Evolutionary conservation across 2,329 filamentous ascomycete species (phyloP).

Genomic region (Sporothrix protearum): DNA sequence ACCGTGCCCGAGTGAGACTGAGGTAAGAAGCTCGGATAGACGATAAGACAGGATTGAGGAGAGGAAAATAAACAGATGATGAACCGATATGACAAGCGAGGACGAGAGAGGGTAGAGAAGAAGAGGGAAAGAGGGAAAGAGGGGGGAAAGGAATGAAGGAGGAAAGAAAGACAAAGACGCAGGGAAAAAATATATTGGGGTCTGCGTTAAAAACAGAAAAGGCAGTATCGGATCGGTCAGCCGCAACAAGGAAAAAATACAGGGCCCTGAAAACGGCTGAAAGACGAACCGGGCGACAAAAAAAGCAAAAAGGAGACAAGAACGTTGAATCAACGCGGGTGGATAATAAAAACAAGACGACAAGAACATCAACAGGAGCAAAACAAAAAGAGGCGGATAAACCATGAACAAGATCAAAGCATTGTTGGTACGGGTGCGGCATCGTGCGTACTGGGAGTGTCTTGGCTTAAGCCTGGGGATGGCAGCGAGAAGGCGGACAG

Average conservation of each 20-base stretch:
- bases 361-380: neutral
- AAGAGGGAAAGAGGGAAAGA: neutral
- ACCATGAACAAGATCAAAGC: neutral
- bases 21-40: neutral
- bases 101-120: neutral
- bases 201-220: neutral
- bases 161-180: slow-evolving; percentile 1
- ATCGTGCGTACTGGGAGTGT: slow-evolving; percentile 27
- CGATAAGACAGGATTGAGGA: neutral
- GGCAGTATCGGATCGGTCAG: slow-evolving; percentile 14
- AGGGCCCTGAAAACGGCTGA: neutral
- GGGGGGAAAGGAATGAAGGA: neutral
- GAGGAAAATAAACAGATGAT: too few relatives aligned
- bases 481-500: slow-evolving; percentile 24
- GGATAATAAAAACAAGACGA: neutral
- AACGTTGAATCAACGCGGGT: neutral
- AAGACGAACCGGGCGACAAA: neutral
- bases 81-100: too few relatives aligned
- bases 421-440: neutral
- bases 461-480: slow-evolving; percentile 22
- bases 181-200: neutral
- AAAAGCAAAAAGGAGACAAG: neutral
- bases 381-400: neutral
- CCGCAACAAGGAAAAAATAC: neutral
- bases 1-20: neutral